Evolutionary conservation across 129 eudicot genomes (phyloP).

Genomic region (Sambucus nigra): DNA sequence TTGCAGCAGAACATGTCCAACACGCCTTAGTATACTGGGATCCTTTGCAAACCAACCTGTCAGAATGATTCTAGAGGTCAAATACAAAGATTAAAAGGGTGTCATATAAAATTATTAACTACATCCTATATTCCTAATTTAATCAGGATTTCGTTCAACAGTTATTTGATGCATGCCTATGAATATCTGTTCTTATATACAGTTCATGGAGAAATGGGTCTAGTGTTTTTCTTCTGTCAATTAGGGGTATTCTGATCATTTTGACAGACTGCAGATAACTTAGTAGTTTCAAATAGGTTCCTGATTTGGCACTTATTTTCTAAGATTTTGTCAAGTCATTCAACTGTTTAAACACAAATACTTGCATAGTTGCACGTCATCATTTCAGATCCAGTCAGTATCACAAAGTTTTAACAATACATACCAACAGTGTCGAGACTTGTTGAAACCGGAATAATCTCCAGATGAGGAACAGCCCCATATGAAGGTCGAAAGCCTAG

Average conservation of each 20-base stretch:
- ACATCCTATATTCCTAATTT: no score
- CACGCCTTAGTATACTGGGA: constrained; percentile 69
- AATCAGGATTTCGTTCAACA: no score
- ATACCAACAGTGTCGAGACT: constrained; percentile 85
- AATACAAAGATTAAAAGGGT: constrained; percentile 4
- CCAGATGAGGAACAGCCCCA: constrained; percentile 59
- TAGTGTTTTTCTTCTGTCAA: no score
- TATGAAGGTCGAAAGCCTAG: constrained; percentile 84
- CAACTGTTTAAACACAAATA: no score
- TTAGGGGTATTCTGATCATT: no score
- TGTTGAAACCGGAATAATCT: constrained; percentile 67
- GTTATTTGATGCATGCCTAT: no score
- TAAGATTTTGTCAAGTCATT: no score
- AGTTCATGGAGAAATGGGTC: no score
- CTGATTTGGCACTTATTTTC: no score
- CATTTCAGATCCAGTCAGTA: background rate
- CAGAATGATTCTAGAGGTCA: constrained; percentile 1
- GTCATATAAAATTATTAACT: background rate
- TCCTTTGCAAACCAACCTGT: constrained; percentile 92
- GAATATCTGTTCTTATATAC: no score
- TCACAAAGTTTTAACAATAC: constrained; percentile 5
- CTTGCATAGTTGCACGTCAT: background rate
- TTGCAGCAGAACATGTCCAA: constrained; percentile 77
- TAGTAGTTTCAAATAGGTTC: no score
- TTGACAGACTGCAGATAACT: no score